Base-by-base conservation (phyloP, 2,329 filamentous ascomycete species). In the Penicillium sp. region DNA sequence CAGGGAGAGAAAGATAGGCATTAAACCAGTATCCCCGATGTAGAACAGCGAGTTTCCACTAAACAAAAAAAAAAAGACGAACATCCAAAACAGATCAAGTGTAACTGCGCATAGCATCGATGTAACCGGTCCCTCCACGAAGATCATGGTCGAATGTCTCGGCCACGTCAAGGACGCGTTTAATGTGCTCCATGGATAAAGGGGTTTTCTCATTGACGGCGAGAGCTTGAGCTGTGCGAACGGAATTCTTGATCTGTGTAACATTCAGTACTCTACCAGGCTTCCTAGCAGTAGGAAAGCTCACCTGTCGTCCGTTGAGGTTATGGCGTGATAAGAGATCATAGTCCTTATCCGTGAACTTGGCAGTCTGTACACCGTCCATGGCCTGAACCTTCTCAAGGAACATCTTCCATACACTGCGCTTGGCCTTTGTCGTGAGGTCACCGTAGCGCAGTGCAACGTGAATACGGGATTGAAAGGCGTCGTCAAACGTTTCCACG, bases 391-490 rank as follows among this genome's bases (percentile, higher is more conserved):
- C 91, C 38, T 88, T 86, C 61, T 90, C 87, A 45, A 97, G 82
- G 76, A 96, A 96, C 78, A 93, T 89, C 77, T 89, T 89, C 87
- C 94, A 96, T 50, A 97, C 91, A 63, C 87, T 84, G 69, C 88
- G 89, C 78, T 91, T 90, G 11, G 92, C 92, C 70, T 90, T 89
- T 5, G 80, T 75, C 45, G 88, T 88, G 8, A 96, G 83, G 53
- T 90, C 87, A 45, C 91, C 90, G 76, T 96, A 97, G 30, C 90
- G 85, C 8, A 97, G 82, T 0, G 92, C 91, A 69, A 96, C 89
- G 75, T 96, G 92, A 64, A 96, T 96, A 26, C 93, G 87, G 9
- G 88, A 91, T 73, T 95, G 91, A 82, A 96, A 96, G 0, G 93
- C 93, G 64, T 95, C 91, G 69, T 97, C 93, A 70, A 97, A 96